These are phyloP conservation scores for Cicer bijugum DNA, from an alignment of 306 rosid species.

Conservation along the genomic window DNA sequence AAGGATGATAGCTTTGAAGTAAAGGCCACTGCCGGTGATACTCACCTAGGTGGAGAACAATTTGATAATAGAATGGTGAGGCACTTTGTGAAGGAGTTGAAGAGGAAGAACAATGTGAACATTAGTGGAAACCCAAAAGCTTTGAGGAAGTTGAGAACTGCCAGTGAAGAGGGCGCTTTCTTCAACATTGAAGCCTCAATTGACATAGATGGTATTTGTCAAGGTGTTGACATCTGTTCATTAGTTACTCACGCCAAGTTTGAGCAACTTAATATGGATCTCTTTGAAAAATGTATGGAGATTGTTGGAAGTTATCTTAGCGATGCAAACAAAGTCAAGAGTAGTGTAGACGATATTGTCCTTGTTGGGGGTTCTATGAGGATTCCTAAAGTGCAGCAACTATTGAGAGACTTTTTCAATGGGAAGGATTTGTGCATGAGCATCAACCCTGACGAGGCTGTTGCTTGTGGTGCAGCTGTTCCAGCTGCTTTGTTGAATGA, in stretches of 20 bases:
- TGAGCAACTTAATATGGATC: background rate
- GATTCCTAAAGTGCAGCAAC: background rate
- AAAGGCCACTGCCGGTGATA: background rate
- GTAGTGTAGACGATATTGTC: background rate
- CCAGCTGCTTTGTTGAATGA: background rate
- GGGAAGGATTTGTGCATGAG: background rate
- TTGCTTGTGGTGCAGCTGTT: slow-evolving; percentile 4
- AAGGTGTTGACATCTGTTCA: background rate
- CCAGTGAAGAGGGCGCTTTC: background rate
- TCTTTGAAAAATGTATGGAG: slow-evolving; percentile 8
- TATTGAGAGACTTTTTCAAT: background rate
- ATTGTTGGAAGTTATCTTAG: background rate
- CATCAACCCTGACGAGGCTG: background rate
- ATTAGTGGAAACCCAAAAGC: background rate
- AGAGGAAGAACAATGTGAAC: background rate
- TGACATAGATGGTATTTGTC: background rate
- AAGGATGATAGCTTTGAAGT: background rate
- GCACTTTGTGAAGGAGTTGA: background rate
- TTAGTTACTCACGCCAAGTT: background rate
- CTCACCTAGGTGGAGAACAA: slow-evolving; percentile 1
- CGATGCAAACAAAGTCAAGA: background rate
- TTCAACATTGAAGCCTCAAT: background rate
- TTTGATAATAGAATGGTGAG: background rate
- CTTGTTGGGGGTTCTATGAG: background rate
- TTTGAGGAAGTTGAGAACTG: background rate